Evolutionary conservation across 1,139 yeast genomes (phyloP).

Genomic region (Pichia sp.): DNA sequence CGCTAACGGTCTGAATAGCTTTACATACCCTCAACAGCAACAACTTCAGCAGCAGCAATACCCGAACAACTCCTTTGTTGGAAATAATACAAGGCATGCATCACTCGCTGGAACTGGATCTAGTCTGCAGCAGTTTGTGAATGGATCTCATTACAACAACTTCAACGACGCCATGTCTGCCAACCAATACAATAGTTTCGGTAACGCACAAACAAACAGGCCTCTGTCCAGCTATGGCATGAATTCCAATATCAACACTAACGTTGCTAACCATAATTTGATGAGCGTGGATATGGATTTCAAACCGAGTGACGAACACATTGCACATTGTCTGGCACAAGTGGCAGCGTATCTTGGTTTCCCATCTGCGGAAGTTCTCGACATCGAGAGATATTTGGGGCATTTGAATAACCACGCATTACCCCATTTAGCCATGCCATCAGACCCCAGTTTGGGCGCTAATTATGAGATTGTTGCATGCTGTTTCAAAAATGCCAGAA

Average conservation of each 20-base stretch:
- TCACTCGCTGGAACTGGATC: no score
- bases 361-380: conserved; percentile 19
- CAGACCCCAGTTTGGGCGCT: conserved; percentile 14
- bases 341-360: conserved; percentile 20
- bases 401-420: conserved; percentile 19
- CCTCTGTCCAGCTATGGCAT: background rate
- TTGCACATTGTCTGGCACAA: conserved; percentile 1
- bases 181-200: background rate
- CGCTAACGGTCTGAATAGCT: background rate
- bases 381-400: conserved; percentile 18
- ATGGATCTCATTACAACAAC: background rate
- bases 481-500: conserved; percentile 78
- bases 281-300: background rate
- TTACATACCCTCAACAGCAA: no score
- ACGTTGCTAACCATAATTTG: background rate
- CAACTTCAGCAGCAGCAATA: no score
- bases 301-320: conserved; percentile 5
- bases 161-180: background rate
- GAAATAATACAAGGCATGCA: no score
- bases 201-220: background rate
- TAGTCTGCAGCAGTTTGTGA: no score
- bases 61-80: conserved; percentile 1
- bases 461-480: conserved; percentile 50
- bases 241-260: background rate
- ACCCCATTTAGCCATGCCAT: conserved; percentile 25